These are phyloP conservation scores for Myrica gale DNA, from an alignment of 306 rosid genomes.

Conservation along the genomic window DNA sequence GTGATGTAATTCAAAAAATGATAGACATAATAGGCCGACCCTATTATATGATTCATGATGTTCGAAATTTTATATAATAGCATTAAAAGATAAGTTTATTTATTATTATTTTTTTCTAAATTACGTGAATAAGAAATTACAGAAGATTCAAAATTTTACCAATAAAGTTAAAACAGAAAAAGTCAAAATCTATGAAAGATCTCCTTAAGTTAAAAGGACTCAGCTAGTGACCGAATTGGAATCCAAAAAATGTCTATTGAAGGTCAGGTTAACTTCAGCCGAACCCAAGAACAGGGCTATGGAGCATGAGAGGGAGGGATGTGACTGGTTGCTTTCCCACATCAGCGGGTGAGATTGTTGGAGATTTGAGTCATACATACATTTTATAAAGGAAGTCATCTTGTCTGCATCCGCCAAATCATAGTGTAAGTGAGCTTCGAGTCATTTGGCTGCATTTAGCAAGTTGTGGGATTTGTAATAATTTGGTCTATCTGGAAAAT, in stretches of 20 bases:
- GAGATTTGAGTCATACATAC: conserved; percentile 6
- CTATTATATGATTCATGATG: too few relatives aligned
- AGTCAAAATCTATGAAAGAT: too few relatives aligned
- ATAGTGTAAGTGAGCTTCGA: neutral
- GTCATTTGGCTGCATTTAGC: neutral
- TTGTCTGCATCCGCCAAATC: conserved; percentile 3
- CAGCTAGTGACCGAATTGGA: too few relatives aligned
- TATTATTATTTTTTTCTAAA: too few relatives aligned
- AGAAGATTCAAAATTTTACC: too few relatives aligned
- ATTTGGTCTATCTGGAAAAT: conserved; percentile 26
- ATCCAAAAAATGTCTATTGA: neutral
- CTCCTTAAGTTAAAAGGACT: too few relatives aligned
- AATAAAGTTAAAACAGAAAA: too few relatives aligned
- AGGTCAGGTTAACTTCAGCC: neutral
- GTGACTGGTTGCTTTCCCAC: conserved; percentile 16
- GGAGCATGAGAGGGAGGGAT: neutral
- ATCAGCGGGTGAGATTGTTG: conserved; percentile 17
- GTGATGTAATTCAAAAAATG: too few relatives aligned
- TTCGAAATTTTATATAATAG: too few relatives aligned
- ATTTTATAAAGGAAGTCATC: neutral
- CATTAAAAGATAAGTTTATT: too few relatives aligned
- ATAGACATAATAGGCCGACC: too few relatives aligned
- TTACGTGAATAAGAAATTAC: too few relatives aligned
- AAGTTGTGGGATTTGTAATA: neutral
- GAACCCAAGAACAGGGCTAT: neutral